Base-by-base conservation (phyloP, 306 rosid genomes). In the Cucurbita argyrosperma region DNA sequence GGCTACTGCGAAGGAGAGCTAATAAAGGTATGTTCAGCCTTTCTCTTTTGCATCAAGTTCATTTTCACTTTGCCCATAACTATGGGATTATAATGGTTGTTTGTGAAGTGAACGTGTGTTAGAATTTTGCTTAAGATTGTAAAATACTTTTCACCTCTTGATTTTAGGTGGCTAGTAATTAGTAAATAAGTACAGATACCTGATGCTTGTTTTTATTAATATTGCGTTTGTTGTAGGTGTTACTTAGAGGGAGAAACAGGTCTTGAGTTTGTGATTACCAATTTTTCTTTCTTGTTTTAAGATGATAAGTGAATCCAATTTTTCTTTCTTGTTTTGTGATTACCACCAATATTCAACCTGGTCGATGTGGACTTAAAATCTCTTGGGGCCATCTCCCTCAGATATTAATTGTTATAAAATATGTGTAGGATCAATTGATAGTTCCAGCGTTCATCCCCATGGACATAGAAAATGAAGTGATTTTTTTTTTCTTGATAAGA, bases 1-100 rank as follows among this genome's bases (percentile, higher is more conserved):
- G 96, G 96, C 75, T 90, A 88, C 78, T 90, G 93, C 45, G 92
- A 93, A 82, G 96, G 85, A 46, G 96, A 89, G 83, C 83, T 87
- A 54, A 78, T 90, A 79, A 90, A 90, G 92, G 96, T 93, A 78
- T 55, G 65, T 12, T 74, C 42, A 37, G 51, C 45, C 49, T 71
- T 70, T 47, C 43, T 43, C 78, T 18, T 62, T 61, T 38, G 26
- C 23, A 16, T 13, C 59, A 49, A 47, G 42, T 68, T 52, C 45
- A 26, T 26, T 7, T 50, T 30, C 43, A 14, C 40, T 15, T 15
- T 70, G 39, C 4, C 26, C 5, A 30, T 16, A 26, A 50, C 40
- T 23, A 30, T 50, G 45, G 14, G 4, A 50, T 26, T 16, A 15
- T 3, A 15, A 8, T 26, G 26, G 26, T 70, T 8, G 55, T 47